Percentiles rank a stretch among this genome's conserved stretches.
Evolutionary conservation across 768 basidiomycete genomes (phyloP).

Genomic region (Rhodotorula sphaerocarpa): DNA sequence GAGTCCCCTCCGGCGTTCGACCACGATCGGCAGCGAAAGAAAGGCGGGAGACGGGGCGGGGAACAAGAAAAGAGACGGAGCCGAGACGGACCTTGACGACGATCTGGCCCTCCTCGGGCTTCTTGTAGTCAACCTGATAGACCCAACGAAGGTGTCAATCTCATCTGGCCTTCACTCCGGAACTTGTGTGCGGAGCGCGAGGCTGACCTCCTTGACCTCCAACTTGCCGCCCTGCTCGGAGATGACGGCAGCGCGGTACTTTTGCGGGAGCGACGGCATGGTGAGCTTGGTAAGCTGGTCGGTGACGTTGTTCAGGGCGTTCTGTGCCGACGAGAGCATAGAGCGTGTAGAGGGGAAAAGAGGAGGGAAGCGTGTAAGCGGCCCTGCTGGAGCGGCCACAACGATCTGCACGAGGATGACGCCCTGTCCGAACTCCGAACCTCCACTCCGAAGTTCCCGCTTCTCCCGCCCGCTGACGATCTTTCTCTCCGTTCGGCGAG

Average conservation of each 20-base stretch:
- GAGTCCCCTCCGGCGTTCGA: not conserved
- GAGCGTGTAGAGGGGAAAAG: conserved; percentile 22
- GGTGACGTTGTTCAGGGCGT: conserved; percentile 3
- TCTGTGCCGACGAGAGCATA: conserved; percentile 9
- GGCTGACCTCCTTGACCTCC: not conserved
- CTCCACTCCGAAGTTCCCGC: not conserved
- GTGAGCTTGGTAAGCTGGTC: not conserved
- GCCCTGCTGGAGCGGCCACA: not conserved
- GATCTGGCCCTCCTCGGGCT: conserved; percentile 21
- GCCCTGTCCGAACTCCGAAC: no score
- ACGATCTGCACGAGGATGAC: no score
- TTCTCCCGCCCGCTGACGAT: no score
- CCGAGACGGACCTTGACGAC: conserved; percentile 21
- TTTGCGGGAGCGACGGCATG: not conserved
- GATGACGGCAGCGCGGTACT: not conserved
- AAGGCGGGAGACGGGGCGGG: no score
- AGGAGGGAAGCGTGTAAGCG: conserved; percentile 22
- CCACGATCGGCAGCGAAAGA: no score
- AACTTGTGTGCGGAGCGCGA: no score
- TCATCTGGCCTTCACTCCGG: no score
- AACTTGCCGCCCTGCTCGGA: not conserved
- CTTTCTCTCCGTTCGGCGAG: no score
- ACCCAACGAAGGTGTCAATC: no score
- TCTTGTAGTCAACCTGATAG: conserved; percentile 11
- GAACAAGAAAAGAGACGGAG: no score